Base-by-base conservation (phyloP, 441 rosid species). In the Croton setiger region DNA sequence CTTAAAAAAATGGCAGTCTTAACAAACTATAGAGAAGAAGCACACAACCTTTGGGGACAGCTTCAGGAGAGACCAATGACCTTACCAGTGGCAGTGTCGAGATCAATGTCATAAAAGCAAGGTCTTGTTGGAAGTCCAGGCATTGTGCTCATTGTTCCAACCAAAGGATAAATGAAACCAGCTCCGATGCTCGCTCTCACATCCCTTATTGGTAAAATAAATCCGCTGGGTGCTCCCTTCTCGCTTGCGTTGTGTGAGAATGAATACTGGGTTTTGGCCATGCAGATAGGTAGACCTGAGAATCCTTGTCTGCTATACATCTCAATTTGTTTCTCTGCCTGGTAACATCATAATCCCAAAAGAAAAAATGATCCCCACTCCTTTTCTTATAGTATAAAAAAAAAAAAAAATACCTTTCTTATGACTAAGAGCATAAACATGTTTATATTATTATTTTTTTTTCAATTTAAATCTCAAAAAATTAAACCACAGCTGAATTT, bases 51-150 rank as follows among this genome's bases (percentile, higher is more conserved):
- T 31, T 13, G 63, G 21, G 63, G 44, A 49, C 54, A 37, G 59
- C 53, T 72, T 82, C 70, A 90, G 15, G 97, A 91, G 52, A 94
- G 96, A 35, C 98, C 98, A 53, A 86, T 75, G 63, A 94, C 96
- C 77, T 83, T 94, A 56, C 97, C 96, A 0, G 96, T 90, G 66
- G 75, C 79, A 4, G 91, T 86, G 80, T 91, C 88, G 0, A 89
- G 79, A 73, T 91, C 96, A 45, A 91, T 93, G 68, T 88, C 98
- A 12, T 89, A 94, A 76, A 94, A 94, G 82, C 97, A 90, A 43
- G 99, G 99, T 76, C 99, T 84, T 54, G 99, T 92, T 1, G 97
- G 98, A 63, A 94, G 96, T 70, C 99, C 98, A 8, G 97, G 99
- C 99, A 94, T 92, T 12, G 98, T 92, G 72, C 98, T 90, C 94